These are phyloP conservation scores for Pseudocercospora macadamiae DNA, from an alignment of 2,329 filamentous ascomycete species.

Conservation along the genomic window DNA sequence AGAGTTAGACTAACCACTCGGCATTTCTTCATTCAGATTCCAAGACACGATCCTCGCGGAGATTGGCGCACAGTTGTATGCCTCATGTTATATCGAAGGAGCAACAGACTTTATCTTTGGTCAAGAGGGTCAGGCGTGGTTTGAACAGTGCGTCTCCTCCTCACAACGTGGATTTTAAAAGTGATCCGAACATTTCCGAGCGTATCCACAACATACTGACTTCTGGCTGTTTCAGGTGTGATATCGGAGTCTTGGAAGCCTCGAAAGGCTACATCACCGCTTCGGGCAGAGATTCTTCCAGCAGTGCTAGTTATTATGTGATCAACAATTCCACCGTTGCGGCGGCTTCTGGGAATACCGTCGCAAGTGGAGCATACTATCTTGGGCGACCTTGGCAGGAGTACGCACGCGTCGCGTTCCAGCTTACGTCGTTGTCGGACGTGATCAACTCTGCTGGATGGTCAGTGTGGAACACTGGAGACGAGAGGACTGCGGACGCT, in stretches of 20 bases:
- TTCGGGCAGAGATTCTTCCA: conserved; percentile 44
- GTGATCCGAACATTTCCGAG: not conserved
- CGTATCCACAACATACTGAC: not conserved
- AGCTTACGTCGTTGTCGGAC: conserved; percentile 54
- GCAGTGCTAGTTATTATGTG: conserved; percentile 55
- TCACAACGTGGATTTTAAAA: not conserved
- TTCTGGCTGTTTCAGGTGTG: conserved; percentile 30
- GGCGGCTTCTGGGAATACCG: conserved; percentile 44
- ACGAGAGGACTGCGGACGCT: conserved; percentile 56
- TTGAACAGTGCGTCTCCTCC: conserved; percentile 40
- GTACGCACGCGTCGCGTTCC: conserved; percentile 57
- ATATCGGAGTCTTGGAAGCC: conserved; percentile 51
- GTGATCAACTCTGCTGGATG: conserved; percentile 65
- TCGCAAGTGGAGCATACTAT: conserved; percentile 48
- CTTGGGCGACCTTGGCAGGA: conserved; percentile 58
- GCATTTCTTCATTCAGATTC: conserved; percentile 6
- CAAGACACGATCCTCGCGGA: conserved; percentile 60
- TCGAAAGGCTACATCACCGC: conserved; percentile 50
- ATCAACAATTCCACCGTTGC: conserved; percentile 57
- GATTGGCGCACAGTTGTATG: conserved; percentile 59
- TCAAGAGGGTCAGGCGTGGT: conserved; percentile 56
- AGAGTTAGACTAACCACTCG: not conserved
- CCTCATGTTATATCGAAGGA: conserved; percentile 59
- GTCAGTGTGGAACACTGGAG: conserved; percentile 56
- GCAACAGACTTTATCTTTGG: conserved; percentile 65